Evolutionary conservation across 352 stramenopile species (phyloP), one percentile per base, ranked within the genome.

Genomic region (Pythium angustatum): DNA sequence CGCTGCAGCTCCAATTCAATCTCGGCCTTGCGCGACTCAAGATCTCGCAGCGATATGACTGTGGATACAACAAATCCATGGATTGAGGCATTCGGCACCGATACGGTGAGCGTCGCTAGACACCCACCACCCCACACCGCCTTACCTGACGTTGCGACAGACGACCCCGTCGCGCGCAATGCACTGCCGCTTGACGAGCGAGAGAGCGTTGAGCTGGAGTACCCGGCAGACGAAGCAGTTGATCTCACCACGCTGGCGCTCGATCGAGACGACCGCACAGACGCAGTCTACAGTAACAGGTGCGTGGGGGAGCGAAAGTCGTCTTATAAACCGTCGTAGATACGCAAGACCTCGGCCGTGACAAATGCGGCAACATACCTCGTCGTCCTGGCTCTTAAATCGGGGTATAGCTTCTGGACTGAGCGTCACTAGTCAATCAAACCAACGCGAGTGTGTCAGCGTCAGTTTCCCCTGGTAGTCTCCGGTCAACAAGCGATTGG

Each of bases 11-110:
- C 77, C n/a, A 53, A 58, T 50, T 86, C 77, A 51, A 90, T 90
- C 51, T 85, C 67, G n/a, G 44, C 65, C 56, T 88, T 90, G 48
- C 77, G 79, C 22, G 64, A 58, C 58, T 90, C 81, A 24, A 90
- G 59, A 12, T 84, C 77, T 0, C 74, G 73, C 28, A 90, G 61
- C 11, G 79, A 90, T 12, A 73, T 69, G 36, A 55, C 81, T 90
- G 22, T 22, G 4, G 2, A 27, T 17, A 22, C 38, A 21, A 22
- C 5, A 44, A 19, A 44, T 14, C 15, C 7, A 7, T 3, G 5
- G 36, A 43, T 10, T 5, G 36, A 43, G 36, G 14, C 11, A 43
- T n/a, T n/a, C n/a, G 36, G 14, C 36, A 38, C 7, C 7, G 8
- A 38, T 14, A 38, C 8, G 14, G 33, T 38, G 8, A 38, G 33